Percentiles rank a stretch among this genome's conserved stretches.
Evolutionary conservation across 371 early-diverging fungal species (phyloP).

Genomic region (Syncephalastrum racemosum): DNA sequence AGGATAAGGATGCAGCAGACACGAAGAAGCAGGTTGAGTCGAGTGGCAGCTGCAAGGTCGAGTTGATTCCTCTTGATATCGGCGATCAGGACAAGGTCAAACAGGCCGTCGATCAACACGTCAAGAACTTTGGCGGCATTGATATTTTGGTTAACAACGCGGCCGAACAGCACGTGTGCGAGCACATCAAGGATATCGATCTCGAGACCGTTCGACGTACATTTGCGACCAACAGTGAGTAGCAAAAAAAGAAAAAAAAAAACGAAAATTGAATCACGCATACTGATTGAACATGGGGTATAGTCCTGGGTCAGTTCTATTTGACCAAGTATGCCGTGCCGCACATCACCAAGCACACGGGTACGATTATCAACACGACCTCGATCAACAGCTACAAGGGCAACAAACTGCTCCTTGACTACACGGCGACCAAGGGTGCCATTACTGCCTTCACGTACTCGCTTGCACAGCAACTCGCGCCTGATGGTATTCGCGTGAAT

Average conservation of each 20-base stretch:
- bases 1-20: slow-evolving; percentile 22
- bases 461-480: slow-evolving; percentile 43
- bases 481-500: slow-evolving; percentile 46
- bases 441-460: slow-evolving; percentile 45
- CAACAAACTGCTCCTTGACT: slow-evolving; percentile 29
- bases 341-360: slow-evolving; percentile 31
- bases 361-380: slow-evolving; percentile 39
- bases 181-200: slow-evolving; percentile 14
- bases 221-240: slow-evolving; percentile 26
- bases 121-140: slow-evolving; percentile 32
- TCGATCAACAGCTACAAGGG: slow-evolving; percentile 45
- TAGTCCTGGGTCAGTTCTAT: slow-evolving; percentile 35
- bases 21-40: slow-evolving; percentile 12
- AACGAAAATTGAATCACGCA: background rate
- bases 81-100: slow-evolving; percentile 12
- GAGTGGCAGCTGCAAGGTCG: slow-evolving; percentile 2
- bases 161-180: slow-evolving; percentile 29
- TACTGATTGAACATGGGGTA: background rate
- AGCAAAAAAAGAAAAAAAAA: background rate
- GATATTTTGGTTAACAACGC: slow-evolving; percentile 55
- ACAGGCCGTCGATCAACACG: slow-evolving; percentile 18
- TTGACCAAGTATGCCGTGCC: slow-evolving; percentile 32
- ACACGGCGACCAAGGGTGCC: slow-evolving; percentile 32
- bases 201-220: slow-evolving; percentile 20
- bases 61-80: background rate